phyloP scores from a whole-genome alignment of 345 rosid species.

The Eucalyptus dawsonii region DNA sequence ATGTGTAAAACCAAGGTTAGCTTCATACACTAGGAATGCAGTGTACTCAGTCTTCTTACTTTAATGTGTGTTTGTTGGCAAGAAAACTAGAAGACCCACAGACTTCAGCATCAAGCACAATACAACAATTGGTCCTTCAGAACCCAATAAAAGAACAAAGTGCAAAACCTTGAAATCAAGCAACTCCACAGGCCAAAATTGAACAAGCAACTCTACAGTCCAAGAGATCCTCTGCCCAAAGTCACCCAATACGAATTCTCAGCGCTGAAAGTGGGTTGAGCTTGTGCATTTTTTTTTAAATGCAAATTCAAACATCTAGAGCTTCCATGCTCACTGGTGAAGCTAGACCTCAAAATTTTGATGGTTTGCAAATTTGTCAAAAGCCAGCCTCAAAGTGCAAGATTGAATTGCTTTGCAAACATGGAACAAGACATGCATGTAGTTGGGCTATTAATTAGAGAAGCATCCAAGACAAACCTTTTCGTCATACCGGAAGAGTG shows the following conservation, averaged over 20 bases:
- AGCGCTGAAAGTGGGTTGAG: background rate
- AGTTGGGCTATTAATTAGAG: background rate
- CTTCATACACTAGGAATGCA: background rate
- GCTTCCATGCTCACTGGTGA: background rate
- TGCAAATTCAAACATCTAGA: background rate
- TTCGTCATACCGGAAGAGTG: constrained; percentile 88
- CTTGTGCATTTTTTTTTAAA: background rate
- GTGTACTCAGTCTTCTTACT: background rate
- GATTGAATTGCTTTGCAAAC: background rate
- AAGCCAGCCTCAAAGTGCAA: background rate
- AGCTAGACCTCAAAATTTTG: background rate
- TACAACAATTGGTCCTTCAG: background rate
- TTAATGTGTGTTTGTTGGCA: background rate
- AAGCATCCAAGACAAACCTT: constrained; percentile 35
- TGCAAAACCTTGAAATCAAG: background rate
- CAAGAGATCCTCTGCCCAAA: background rate
- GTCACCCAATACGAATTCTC: background rate
- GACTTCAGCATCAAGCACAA: background rate
- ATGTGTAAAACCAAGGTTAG: background rate
- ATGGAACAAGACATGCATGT: background rate
- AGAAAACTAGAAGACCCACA: background rate
- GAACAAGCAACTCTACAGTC: background rate
- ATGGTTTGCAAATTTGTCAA: background rate
- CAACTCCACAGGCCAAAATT: background rate
- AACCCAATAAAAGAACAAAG: background rate